Evolutionary conservation across 164 flowering plant species (phyloP).

Genomic region (Kalanchoe fedtschenkoi): DNA sequence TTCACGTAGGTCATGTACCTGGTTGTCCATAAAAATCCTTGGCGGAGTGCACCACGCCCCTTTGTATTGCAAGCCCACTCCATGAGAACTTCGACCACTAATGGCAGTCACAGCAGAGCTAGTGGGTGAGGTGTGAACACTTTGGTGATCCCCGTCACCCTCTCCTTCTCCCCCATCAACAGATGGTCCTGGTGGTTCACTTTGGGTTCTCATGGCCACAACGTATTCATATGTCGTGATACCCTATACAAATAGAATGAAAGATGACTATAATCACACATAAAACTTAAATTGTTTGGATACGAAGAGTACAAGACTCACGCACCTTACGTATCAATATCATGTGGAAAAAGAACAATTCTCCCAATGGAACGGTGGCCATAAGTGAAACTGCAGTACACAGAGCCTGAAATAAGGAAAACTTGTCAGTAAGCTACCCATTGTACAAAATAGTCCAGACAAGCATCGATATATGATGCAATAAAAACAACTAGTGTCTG

Average conservation of each 20-base stretch:
- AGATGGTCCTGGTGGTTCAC: constrained; percentile 90
- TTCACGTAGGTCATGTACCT: constrained; percentile 27
- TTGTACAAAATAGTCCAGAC: background rate
- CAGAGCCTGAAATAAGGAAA: constrained; percentile 40
- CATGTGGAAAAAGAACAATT: constrained; percentile 80
- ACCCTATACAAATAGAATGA: constrained; percentile 40
- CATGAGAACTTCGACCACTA: constrained; percentile 86
- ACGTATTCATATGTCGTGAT: constrained; percentile 91
- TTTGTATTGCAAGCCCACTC: constrained; percentile 66
- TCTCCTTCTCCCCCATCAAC: constrained; percentile 40
- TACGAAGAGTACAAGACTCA: constrained; percentile 3
- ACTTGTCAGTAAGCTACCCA: background rate
- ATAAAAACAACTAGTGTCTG: no score
- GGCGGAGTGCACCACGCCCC: constrained; percentile 98
- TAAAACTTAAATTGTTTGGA: background rate
- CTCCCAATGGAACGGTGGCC: constrained; percentile 69
- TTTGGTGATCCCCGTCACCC: constrained; percentile 38
- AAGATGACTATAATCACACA: background rate
- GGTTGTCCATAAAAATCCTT: constrained; percentile 87
- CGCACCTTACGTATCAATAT: constrained; percentile 70
- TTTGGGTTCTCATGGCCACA: constrained; percentile 90
- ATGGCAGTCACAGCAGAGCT: constrained; percentile 74
- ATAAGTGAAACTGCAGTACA: constrained; percentile 67
- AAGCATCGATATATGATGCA: background rate
- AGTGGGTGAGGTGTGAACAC: constrained; percentile 80